phyloP scores from a whole-genome alignment of 202 grass and related monocot genomes.

The Elaeis oleifera region DNA sequence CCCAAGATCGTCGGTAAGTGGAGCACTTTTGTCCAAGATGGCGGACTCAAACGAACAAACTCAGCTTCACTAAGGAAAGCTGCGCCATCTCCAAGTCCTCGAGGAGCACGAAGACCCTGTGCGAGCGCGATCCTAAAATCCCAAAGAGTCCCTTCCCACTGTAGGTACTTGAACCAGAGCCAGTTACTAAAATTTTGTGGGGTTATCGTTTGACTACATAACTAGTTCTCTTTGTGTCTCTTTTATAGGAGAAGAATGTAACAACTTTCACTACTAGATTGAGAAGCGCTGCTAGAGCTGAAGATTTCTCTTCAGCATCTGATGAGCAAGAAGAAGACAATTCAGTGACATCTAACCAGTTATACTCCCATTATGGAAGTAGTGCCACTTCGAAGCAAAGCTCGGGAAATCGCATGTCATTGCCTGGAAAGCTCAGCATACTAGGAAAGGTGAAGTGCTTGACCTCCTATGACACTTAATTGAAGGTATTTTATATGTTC shows the following conservation, averaged over 20 bases:
- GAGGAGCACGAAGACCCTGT: constrained; percentile 43
- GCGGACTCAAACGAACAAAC: constrained; percentile 15
- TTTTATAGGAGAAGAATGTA: constrained; percentile 59
- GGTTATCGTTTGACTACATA: background rate
- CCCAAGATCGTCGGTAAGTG: background rate
- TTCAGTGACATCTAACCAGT: background rate
- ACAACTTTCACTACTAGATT: constrained; percentile 28
- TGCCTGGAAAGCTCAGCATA: constrained; percentile 51
- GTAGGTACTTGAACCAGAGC: constrained; percentile 27
- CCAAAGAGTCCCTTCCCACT: constrained; percentile 50
- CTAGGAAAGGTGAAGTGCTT: constrained; percentile 56
- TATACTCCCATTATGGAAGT: background rate
- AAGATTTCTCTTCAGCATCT: constrained; percentile 30
- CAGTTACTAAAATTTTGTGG: background rate
- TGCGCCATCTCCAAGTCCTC: constrained; percentile 33
- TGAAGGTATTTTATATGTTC: background rate
- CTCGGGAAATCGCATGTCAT: constrained; percentile 25
- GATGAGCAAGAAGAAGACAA: constrained; percentile 34
- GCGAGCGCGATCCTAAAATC: constrained; percentile 40
- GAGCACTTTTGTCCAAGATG: background rate
- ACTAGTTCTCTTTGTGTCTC: background rate
- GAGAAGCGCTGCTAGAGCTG: constrained; percentile 30
- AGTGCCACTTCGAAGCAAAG: constrained; percentile 29
- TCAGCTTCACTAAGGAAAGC: constrained; percentile 48
- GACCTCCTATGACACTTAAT: too few relatives aligned